Percentiles rank a stretch among this genome's conserved stretches.
These are phyloP conservation scores for Saccharomycopsis sp. DNA, from an alignment of 805 yeast species.

Conservation along the genomic window DNA sequence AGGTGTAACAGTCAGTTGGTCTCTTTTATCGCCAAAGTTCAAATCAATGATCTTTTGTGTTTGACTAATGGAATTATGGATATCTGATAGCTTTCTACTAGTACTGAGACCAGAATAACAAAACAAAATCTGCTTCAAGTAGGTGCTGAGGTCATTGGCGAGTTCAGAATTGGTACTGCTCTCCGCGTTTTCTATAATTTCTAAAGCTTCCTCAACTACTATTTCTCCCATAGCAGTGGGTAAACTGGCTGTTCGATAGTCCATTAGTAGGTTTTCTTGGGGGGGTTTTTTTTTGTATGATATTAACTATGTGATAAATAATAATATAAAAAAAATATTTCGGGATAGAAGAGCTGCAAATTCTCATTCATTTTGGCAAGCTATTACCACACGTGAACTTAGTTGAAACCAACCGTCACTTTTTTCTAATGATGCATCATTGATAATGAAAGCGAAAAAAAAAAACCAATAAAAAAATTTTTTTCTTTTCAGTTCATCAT, in stretches of 20 bases:
- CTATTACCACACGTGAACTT: too few species aligned
- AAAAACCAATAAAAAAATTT: not conserved
- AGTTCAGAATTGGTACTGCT: constrained; percentile 14
- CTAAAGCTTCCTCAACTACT: not conserved
- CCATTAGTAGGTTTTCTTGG: too few species aligned
- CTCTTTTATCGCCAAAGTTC: constrained; percentile 9
- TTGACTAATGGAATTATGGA: constrained; percentile 3
- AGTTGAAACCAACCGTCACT: not conserved
- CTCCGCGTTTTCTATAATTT: constrained; percentile 2
- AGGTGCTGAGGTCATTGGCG: constrained; percentile 6
- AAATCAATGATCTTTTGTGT: constrained; percentile 11
- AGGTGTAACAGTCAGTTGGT: too few species aligned
- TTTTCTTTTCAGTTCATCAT: too few species aligned
- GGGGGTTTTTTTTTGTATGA: too few species aligned
- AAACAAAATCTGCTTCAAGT: constrained; percentile 8
- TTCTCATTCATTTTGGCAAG: too few species aligned
- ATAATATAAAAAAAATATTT: too few species aligned
- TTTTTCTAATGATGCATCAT: too few species aligned
- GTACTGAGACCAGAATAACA: not conserved
- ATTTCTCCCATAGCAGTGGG: not conserved
- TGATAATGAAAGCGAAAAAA: too few species aligned
- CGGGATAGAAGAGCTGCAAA: too few species aligned
- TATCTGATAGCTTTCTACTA: not conserved
- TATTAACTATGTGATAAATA: too few species aligned
- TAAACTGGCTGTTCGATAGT: too few species aligned